These are phyloP conservation scores for Naganishia liquefaciens DNA, from an alignment of 1,284 basidiomycete species.

Conservation along the genomic window DNA sequence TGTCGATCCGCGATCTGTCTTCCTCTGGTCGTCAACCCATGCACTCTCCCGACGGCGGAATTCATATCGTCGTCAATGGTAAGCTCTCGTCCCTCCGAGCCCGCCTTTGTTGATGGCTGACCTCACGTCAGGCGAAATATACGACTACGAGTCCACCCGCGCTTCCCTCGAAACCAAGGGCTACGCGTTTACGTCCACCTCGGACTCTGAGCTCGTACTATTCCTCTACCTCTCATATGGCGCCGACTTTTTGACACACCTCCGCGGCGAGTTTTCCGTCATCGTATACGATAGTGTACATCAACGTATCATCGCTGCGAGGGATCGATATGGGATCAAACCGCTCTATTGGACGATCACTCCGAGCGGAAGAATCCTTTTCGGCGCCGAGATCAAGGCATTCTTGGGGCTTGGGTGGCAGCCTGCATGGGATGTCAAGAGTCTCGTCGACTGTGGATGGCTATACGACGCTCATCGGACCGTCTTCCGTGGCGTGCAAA, in stretches of 20 bases:
- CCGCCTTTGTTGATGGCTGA: not conserved
- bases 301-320: conserved; percentile 49
- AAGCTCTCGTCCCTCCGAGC: not conserved
- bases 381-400: conserved; percentile 54
- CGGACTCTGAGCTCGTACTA: conserved; percentile 56
- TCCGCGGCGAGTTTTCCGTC: conserved; percentile 55
- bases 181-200: conserved; percentile 51
- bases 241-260: conserved; percentile 49
- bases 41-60: conserved; percentile 48
- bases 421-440: conserved; percentile 42
- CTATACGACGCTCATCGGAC: conserved; percentile 40
- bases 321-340: conserved; percentile 56
- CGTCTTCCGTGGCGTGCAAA: conserved; percentile 51
- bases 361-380: conserved; percentile 49
- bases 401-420: conserved; percentile 47
- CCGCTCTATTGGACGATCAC: conserved; percentile 52
- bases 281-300: conserved; percentile 50
- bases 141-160: conserved; percentile 54
- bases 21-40: conserved; percentile 53
- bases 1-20: conserved; percentile 43
- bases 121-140: conserved; percentile 47
- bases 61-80: conserved; percentile 55
- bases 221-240: conserved; percentile 53
- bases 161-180: conserved; percentile 44
- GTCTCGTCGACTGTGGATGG: conserved; percentile 39